These are phyloP conservation scores for Pyrus hybrid DNA, from an alignment of 331 rosid species.

Conservation along the genomic window DNA sequence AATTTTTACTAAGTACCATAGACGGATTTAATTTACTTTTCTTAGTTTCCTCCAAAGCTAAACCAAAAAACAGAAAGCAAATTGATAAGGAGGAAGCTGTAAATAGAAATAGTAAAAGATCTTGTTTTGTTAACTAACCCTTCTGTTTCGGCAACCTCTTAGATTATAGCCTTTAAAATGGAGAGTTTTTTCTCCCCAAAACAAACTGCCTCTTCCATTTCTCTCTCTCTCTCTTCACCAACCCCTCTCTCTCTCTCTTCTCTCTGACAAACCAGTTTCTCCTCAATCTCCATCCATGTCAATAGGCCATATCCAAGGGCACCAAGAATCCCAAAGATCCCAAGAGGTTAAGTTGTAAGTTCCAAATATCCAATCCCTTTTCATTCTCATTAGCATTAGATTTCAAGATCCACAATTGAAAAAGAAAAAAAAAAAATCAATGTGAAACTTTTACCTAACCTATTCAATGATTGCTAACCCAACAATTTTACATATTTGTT, in stretches of 20 bases:
- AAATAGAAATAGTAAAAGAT: slow-evolving; percentile 1
- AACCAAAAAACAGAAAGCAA: no score
- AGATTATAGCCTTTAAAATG: slow-evolving; percentile 3
- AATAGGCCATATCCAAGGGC: not conserved
- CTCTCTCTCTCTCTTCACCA: not conserved
- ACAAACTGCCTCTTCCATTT: not conserved
- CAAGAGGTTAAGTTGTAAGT: not conserved
- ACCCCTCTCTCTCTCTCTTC: not conserved
- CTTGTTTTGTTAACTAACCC: slow-evolving; percentile 12
- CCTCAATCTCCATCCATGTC: not conserved
- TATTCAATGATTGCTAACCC: no score
- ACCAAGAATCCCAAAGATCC: not conserved
- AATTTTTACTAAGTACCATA: no score
- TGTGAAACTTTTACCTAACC: no score
- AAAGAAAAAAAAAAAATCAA: no score
- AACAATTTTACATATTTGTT: no score
- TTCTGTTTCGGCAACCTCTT: slow-evolving; percentile 1
- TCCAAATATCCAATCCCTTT: not conserved
- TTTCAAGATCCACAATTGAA: no score
- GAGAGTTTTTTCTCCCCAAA: slow-evolving; percentile 1
- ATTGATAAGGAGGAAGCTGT: not conserved
- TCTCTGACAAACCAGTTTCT: not conserved
- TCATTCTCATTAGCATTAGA: not conserved
- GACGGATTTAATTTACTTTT: no score
- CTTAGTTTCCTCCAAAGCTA: no score